These are phyloP conservation scores for Elsinoe necatrix DNA, from an alignment of 2,329 filamentous ascomycete genomes.

Conservation along the genomic window DNA sequence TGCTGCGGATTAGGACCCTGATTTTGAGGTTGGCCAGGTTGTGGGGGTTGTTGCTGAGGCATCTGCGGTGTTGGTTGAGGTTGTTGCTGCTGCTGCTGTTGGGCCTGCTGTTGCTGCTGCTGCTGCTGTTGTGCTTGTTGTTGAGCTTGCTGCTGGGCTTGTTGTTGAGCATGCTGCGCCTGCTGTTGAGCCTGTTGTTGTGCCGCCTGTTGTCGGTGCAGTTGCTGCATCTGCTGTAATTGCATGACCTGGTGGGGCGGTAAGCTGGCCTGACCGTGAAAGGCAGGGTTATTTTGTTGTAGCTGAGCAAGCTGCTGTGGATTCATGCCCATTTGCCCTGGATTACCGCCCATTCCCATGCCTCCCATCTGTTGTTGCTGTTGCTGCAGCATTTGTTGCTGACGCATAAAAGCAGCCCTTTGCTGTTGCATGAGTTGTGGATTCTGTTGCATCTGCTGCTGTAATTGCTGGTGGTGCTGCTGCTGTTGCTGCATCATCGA, in stretches of 20 bases:
- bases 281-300: constrained; percentile 30
- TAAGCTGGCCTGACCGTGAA: constrained; percentile 14
- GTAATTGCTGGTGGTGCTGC: constrained; percentile 28
- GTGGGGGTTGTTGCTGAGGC: constrained; percentile 25
- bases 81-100: constrained; percentile 21
- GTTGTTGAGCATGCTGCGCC: constrained; percentile 21
- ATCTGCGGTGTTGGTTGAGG: constrained; percentile 22
- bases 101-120: constrained; percentile 21
- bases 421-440: constrained; percentile 31
- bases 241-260: constrained; percentile 19
- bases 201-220: constrained; percentile 31
- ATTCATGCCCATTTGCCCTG: constrained; percentile 45
- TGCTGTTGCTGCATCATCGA: constrained; percentile 46
- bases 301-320: constrained; percentile 47
- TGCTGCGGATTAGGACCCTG: constrained; percentile 28
- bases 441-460: constrained; percentile 47
- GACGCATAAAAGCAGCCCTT: constrained; percentile 32
- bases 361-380: constrained; percentile 28
- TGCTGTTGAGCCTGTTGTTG: constrained; percentile 27
- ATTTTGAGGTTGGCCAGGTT: constrained; percentile 33
- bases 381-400: constrained; percentile 26
- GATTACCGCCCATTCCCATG: constrained; percentile 45
- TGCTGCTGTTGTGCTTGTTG: constrained; percentile 18
- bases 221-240: constrained; percentile 29
- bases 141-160: constrained; percentile 20